phyloP scores from a whole-genome alignment of 106 monocot species.

The Acorus gramineus region DNA sequence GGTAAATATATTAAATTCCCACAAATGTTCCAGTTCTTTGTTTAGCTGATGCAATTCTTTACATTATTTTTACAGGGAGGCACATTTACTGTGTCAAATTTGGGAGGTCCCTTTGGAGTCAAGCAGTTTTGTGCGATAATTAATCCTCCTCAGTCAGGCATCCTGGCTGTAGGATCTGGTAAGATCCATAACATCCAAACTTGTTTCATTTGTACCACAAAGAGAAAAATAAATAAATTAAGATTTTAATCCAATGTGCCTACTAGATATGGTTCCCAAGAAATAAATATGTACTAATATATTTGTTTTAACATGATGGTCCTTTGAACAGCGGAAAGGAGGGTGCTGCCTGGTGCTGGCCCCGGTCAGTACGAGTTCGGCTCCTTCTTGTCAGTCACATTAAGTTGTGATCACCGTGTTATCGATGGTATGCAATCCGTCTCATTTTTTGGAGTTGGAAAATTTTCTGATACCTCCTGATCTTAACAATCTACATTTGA shows the following conservation, averaged over 20 bases:
- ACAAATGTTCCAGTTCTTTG: background rate
- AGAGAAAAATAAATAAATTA: background rate
- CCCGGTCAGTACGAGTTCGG: constrained; percentile 60
- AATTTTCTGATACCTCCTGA: too few relatives aligned
- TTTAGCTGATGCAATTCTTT: background rate
- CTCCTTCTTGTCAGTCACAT: constrained; percentile 85
- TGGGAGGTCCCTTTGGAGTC: constrained; percentile 93
- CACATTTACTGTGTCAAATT: constrained; percentile 90
- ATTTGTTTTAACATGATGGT: background rate
- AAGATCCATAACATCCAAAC: background rate
- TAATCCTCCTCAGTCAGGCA: constrained; percentile 95
- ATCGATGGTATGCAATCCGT: constrained; percentile 58
- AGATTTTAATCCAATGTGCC: background rate
- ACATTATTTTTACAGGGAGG: constrained; percentile 51
- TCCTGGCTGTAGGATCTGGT: constrained; percentile 94
- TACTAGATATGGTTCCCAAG: background rate
- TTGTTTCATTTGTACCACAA: background rate
- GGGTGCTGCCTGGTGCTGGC: constrained; percentile 62
- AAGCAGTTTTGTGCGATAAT: constrained; percentile 98
- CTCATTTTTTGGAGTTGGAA: too few relatives aligned
- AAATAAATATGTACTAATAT: background rate
- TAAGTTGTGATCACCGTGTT: constrained; percentile 97
- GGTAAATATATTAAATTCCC: constrained; percentile 15
- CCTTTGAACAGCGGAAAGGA: constrained; percentile 65
- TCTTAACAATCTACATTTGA: background rate